These are phyloP conservation scores for Lantana camara DNA, from an alignment of 257 asterid species.

Conservation along the genomic window DNA sequence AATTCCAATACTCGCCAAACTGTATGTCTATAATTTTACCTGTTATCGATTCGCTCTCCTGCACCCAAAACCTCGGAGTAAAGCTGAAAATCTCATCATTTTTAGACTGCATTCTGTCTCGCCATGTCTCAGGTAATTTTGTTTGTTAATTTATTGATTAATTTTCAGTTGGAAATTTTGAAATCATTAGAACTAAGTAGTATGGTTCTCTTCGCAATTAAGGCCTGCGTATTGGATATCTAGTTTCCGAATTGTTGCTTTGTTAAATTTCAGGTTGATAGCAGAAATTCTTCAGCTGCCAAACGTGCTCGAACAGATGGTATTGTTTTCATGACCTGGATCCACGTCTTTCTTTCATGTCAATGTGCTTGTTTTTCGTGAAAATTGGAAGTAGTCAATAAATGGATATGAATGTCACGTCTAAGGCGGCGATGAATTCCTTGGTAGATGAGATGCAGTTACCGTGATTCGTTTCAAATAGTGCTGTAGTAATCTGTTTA, in stretches of 20 bases:
- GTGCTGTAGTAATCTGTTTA: neutral
- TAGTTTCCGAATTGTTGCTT: neutral
- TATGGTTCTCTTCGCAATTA: neutral
- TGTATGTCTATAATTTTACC: neutral
- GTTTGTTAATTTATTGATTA: neutral
- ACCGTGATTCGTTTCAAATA: neutral
- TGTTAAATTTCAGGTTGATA: conserved; percentile 53
- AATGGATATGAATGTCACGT: neutral
- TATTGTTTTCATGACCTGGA: conserved; percentile 24
- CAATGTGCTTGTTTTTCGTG: neutral
- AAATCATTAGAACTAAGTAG: too few species aligned
- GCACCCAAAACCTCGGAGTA: conserved; percentile 1
- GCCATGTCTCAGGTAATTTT: conserved; percentile 32
- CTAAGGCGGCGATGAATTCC: too few species aligned
- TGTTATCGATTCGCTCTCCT: neutral
- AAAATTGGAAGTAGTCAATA: neutral
- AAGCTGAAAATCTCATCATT: neutral
- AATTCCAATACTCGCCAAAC: neutral
- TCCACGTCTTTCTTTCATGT: neutral
- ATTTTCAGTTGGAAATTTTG: neutral
- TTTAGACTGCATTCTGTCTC: neutral
- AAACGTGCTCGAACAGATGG: conserved; percentile 86
- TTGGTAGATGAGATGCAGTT: neutral
- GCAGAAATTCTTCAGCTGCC: conserved; percentile 73
- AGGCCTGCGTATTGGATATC: neutral